Evolutionary conservation across 306 rosid species (phyloP).

Genomic region (Malus asiatica): DNA sequence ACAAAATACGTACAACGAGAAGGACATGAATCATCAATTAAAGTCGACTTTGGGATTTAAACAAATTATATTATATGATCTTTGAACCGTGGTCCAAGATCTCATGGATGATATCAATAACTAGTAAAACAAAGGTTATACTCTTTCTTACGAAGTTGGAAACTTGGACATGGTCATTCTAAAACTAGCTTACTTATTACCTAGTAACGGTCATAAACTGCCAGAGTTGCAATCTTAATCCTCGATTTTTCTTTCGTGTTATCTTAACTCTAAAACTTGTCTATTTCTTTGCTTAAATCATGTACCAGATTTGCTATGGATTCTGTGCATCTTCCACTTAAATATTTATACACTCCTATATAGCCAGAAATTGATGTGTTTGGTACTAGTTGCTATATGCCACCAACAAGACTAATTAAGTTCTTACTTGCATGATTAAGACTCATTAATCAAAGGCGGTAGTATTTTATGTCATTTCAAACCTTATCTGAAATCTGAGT

Average conservation of each 20-base stretch:
- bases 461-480: neutral
- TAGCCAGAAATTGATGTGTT: neutral
- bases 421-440: neutral
- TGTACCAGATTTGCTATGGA: slow-evolving; percentile 8
- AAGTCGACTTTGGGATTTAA: neutral
- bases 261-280: neutral
- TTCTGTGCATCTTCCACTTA: neutral
- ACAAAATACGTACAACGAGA: neutral
- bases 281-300: neutral
- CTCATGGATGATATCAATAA: neutral
- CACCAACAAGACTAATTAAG: neutral
- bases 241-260: neutral
- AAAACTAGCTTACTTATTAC: neutral
- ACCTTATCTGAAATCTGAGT: neutral
- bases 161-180: neutral
- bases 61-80: neutral
- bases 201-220: neutral
- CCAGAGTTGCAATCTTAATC: neutral
- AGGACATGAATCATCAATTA: neutral
- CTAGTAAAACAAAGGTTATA: neutral
- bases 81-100: neutral
- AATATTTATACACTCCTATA: neutral
- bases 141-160: neutral
- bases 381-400: neutral
- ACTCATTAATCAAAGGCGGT: slow-evolving; percentile 2